Percentiles rank a stretch among this genome's conserved stretches.
phyloP scores from a whole-genome alignment of 805 yeast species.

The Pichia californica region DNA sequence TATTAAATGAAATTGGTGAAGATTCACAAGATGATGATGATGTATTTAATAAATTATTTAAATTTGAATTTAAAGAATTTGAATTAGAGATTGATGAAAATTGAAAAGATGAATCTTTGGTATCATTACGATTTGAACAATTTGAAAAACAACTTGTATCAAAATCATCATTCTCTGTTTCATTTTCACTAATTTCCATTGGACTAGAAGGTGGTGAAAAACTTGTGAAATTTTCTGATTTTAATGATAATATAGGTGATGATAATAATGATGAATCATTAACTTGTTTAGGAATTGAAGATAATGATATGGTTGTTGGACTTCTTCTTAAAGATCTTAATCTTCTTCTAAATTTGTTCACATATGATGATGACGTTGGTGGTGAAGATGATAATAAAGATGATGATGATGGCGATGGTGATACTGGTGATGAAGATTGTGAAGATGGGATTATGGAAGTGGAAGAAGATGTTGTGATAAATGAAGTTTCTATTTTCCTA shows the following conservation, averaged over 20 bases:
- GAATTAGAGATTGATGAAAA: background rate
- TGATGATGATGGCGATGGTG: constrained; percentile 7
- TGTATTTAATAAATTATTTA: background rate
- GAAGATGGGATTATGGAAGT: background rate
- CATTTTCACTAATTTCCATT: background rate
- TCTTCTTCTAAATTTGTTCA: constrained; percentile 4
- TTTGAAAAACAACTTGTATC: constrained; percentile 7
- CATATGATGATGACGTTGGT: background rate
- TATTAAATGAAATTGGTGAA: constrained; percentile 1
- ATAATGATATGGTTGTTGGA: background rate
- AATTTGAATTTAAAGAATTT: background rate
- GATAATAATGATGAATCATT: background rate
- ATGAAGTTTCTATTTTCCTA: background rate
- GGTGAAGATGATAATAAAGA: background rate
- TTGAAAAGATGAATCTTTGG: constrained; percentile 6
- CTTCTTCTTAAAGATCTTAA: constrained; percentile 3
- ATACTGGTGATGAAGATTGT: constrained; percentile 11
- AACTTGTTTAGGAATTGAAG: background rate
- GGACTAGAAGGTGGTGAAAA: too few relatives aligned
- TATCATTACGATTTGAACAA: background rate
- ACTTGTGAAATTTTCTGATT: background rate
- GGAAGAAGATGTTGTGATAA: background rate
- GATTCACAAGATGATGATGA: constrained; percentile 2
- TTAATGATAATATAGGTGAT: background rate
- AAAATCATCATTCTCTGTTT: constrained; percentile 4